Base-by-base conservation (phyloP, 2,329 filamentous ascomycete species). In the Clonostachys byssicola region DNA sequence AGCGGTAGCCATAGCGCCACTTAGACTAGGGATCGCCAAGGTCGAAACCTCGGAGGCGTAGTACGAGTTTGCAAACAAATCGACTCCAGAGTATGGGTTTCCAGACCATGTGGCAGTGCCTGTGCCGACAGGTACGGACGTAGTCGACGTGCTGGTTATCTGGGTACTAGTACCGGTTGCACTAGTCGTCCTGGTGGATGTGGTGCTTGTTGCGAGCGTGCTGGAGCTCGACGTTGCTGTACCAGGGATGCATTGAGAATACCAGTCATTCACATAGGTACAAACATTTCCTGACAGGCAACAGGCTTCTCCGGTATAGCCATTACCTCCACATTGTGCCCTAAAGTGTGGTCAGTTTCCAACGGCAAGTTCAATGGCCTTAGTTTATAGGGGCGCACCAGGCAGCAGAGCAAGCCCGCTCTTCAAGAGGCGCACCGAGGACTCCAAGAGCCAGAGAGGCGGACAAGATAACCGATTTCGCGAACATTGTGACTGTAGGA, bases 11-110 rank as follows among this genome's bases (percentile, higher is more conserved):
- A 77, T 66, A 20, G 78, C 70, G 5, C 76, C 73, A 10, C 77
- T 77, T 50, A 89, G 64, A 14, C 77, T 79, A 9, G 85, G 84
- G 17, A 88, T 75, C 8, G 85, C 85, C 16, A 75, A 64, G 35
- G 60, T 73, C 47, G 71, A 68, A 48, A 81, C 69, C 60, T 81
- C 75, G 16, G 73, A 75, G n/a, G 72, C 67, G 56, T 81, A 81
- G 66, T 73, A 79, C 47, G 60, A 62, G 63, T 81, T 81, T 57
- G 76, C 72, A 69, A 74, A 80, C 55, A 74, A 64, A 44, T 68
- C 60, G 44, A 78, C 73, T 14, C 71, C 74, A 12, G 59, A 50
- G 60, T 77, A 80, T 13, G 76, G 75, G 64, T 81, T 81, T n/a
- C 80, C 81, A 13, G 72, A 62, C 54, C 68, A 73, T 39, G 64